These are phyloP conservation scores for Tanacetum coccineum DNA, from an alignment of 129 eudicot species.

Conservation along the genomic window DNA sequence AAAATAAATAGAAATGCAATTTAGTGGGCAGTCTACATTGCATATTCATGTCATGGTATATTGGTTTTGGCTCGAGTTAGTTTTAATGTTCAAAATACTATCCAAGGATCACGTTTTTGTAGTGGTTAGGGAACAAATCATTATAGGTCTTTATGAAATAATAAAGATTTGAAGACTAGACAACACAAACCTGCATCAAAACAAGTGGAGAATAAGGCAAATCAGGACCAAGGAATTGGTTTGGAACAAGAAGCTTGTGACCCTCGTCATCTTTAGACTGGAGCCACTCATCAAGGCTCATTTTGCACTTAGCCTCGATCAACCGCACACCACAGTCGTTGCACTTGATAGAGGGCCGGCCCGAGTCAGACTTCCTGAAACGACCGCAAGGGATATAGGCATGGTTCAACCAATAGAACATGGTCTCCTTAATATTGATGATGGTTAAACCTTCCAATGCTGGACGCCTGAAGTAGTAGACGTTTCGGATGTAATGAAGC, in stretches of 20 bases:
- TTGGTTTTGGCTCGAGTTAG: neutral
- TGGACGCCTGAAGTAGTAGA: conserved; percentile 50
- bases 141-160: neutral
- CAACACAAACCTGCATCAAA: conserved; percentile 52
- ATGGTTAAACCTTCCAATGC: conserved; percentile 49
- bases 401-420: conserved; percentile 56
- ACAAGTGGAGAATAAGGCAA: conserved; percentile 59
- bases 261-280: conserved; percentile 33
- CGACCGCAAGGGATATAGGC: conserved; percentile 57
- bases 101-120: too few relatives aligned
- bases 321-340: conserved; percentile 87
- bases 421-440: conserved; percentile 46
- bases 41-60: neutral
- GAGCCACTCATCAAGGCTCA: conserved; percentile 67
- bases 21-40: too few relatives aligned
- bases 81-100: too few relatives aligned
- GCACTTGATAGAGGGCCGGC: conserved; percentile 75
- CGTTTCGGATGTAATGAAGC: conserved; percentile 69
- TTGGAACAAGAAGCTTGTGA: conserved; percentile 43
- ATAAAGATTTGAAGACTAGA: neutral
- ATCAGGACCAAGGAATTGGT: conserved; percentile 67
- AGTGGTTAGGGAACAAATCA: too few relatives aligned
- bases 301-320: conserved; percentile 55
- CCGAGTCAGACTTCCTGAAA: conserved; percentile 49
- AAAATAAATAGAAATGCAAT: too few relatives aligned